phyloP scores from a whole-genome alignment of 257 asterid genomes.

The Solanum rostratum region DNA sequence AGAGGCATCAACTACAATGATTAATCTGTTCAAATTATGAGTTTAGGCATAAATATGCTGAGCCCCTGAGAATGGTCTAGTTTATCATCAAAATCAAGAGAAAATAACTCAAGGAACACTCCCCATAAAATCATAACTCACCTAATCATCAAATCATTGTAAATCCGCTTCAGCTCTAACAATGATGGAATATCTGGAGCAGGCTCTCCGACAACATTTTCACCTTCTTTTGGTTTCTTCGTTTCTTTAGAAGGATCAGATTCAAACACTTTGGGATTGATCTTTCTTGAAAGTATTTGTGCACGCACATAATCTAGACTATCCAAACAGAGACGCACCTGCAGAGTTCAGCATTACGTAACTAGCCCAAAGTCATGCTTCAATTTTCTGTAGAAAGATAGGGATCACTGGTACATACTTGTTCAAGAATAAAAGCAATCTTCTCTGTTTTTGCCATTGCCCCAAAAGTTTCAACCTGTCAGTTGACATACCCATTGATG shows the following conservation, averaged over 20 bases:
- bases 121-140: background rate
- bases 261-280: constrained; percentile 94
- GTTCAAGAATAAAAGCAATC: constrained; percentile 93
- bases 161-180: constrained; percentile 77
- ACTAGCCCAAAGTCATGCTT: background rate
- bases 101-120: background rate
- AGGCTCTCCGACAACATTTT: constrained; percentile 68
- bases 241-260: constrained; percentile 71
- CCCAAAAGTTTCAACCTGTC: constrained; percentile 94
- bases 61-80: background rate
- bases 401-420: constrained; percentile 32
- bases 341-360: constrained; percentile 1
- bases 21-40: background rate
- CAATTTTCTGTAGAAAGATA: background rate
- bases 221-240: constrained; percentile 90
- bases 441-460: constrained; percentile 99
- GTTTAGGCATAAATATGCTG: background rate
- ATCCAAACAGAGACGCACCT: constrained; percentile 96
- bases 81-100: background rate
- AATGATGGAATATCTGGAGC: constrained; percentile 92
- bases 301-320: constrained; percentile 94
- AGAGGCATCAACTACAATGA: background rate
- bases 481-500: background rate
- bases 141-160: constrained; percentile 94
- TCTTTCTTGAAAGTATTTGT: constrained; percentile 91